Evolutionary conservation across 169 alveolate species (phyloP).

Genomic region (Ophryocystis elektroscirrha): DNA sequence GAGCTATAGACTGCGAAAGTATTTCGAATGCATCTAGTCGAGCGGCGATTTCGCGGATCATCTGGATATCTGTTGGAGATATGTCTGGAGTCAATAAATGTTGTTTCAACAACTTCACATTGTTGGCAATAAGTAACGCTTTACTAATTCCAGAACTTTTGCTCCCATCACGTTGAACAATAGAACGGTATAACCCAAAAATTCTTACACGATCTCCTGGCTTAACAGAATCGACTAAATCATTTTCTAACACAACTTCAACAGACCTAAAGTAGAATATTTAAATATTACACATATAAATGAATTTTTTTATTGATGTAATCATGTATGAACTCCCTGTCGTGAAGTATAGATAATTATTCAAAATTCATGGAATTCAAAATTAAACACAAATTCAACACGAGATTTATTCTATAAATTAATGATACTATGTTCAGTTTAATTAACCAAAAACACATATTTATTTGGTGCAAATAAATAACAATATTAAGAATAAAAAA

Average conservation of each 20-base stretch:
- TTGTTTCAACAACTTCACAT: conserved; percentile 35
- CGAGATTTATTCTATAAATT: too few relatives aligned
- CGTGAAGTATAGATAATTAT: too few relatives aligned
- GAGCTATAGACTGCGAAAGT: conserved; percentile 75
- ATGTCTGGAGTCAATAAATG: conserved; percentile 35
- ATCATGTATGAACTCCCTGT: too few relatives aligned
- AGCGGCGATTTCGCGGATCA: conserved; percentile 41
- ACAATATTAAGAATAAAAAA: too few relatives aligned
- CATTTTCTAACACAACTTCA: conserved; percentile 72
- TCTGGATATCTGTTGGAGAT: conserved; percentile 40
- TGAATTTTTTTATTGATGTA: too few relatives aligned
- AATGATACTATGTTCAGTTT: too few relatives aligned
- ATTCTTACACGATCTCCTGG: conserved; percentile 87
- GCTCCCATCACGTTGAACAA: conserved; percentile 41
- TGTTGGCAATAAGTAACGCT: conserved; percentile 69
- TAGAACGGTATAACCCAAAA: conserved; percentile 75
- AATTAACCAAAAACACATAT: too few relatives aligned
- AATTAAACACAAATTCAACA: too few relatives aligned
- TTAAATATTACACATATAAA: too few relatives aligned
- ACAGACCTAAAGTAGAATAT: too few relatives aligned
- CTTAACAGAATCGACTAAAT: conserved; percentile 58
- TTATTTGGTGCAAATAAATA: too few relatives aligned
- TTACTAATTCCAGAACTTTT: conserved; percentile 57
- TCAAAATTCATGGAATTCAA: too few relatives aligned
- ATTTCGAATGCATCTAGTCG: conserved; percentile 58